Percentiles rank a stretch among this genome's conserved stretches.
These are phyloP conservation scores for Paxillus ammoniavirescens DNA, from an alignment of 768 basidiomycete species.

Conservation along the genomic window DNA sequence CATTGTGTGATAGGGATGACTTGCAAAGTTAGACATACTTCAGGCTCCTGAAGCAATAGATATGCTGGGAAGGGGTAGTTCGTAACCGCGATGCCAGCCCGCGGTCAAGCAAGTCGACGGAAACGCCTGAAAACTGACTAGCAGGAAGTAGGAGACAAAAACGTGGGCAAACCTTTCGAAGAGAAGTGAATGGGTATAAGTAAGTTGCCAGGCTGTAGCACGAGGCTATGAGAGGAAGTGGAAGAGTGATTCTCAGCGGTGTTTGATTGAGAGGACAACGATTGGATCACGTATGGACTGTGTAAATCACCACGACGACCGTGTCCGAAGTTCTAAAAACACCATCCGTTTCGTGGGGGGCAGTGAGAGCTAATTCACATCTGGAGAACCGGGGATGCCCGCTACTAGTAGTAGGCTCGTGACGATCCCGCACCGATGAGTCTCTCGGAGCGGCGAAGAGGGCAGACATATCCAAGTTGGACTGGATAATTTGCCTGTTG, in stretches of 20 bases:
- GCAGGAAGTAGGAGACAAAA: neutral
- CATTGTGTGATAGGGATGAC: slow-evolving; percentile 41
- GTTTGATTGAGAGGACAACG: slow-evolving; percentile 7
- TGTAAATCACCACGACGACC: slow-evolving; percentile 32
- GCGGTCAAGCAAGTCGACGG: neutral
- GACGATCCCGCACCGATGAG: neutral
- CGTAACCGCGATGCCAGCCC: neutral
- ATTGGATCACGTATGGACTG: slow-evolving; percentile 21
- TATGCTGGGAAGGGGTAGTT: neutral
- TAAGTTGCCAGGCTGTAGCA: slow-evolving; percentile 3
- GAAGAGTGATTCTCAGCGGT: slow-evolving; percentile 14
- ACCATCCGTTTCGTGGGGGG: neutral
- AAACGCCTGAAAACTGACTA: slow-evolving; percentile 1
- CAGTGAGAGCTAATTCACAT: slow-evolving; percentile 9
- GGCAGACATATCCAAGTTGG: neutral
- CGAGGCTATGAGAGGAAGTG: slow-evolving; percentile 18
- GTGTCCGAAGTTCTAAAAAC: slow-evolving; percentile 12
- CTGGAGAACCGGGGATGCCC: neutral
- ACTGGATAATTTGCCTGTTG: no score
- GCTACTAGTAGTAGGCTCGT: neutral
- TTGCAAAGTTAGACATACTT: slow-evolving; percentile 43
- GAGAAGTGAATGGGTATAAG: slow-evolving; percentile 9
- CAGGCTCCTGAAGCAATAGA: neutral
- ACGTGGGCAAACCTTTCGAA: neutral
- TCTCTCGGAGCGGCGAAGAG: neutral